These are phyloP conservation scores for Eucalyptus microcorys DNA, from an alignment of 345 rosid species.

Conservation along the genomic window DNA sequence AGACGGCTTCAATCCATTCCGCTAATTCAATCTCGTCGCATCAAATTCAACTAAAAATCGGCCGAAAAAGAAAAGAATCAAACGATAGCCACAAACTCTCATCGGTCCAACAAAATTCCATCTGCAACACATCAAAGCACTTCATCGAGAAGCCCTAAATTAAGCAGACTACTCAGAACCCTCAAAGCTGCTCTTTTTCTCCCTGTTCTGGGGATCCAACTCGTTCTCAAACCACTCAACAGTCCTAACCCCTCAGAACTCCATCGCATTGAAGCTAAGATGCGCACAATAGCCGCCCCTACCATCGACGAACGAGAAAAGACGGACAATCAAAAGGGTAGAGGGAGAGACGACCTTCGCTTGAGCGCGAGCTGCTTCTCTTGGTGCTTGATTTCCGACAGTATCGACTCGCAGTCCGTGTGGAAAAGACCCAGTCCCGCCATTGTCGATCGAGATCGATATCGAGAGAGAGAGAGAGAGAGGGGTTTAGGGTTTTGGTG, in stretches of 20 bases:
- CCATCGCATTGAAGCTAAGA: background rate
- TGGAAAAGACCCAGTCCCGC: background rate
- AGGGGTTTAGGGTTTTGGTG: background rate
- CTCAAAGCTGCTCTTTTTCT: background rate
- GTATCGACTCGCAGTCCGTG: constrained; percentile 22
- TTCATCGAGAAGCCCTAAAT: background rate
- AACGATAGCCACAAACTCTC: background rate
- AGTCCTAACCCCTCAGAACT: background rate
- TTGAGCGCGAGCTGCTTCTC: constrained; percentile 41
- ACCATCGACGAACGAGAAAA: background rate
- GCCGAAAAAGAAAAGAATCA: background rate
- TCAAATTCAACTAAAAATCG: background rate
- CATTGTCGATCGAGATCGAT: background rate
- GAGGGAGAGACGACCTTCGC: constrained; percentile 41
- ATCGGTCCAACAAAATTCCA: background rate
- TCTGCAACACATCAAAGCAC: background rate
- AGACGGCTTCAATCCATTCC: background rate
- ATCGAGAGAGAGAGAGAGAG: background rate
- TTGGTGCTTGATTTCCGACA: constrained; percentile 31
- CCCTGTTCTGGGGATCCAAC: background rate
- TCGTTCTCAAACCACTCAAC: background rate
- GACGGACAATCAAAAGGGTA: background rate
- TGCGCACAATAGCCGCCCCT: background rate
- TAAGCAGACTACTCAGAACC: background rate
- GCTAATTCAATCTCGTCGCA: background rate